Evolutionary conservation across 164 flowering plant genomes (phyloP).

Genomic region (Protea cynaroides): DNA sequence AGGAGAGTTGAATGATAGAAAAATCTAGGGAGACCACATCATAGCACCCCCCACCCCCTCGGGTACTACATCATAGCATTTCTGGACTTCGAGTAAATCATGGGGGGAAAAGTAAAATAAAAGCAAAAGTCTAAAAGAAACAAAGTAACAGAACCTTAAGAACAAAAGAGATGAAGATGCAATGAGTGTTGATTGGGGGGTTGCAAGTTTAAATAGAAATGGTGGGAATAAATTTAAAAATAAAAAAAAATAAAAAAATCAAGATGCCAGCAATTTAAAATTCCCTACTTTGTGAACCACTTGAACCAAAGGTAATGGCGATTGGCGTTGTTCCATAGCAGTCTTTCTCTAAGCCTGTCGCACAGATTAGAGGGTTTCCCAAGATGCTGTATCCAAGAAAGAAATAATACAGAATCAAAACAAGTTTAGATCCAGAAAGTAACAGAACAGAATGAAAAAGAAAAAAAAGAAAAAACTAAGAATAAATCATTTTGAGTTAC

Average conservation of each 20-base stretch:
- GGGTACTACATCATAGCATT: neutral
- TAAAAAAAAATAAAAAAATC: neutral
- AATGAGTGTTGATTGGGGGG: neutral
- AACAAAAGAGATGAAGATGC: neutral
- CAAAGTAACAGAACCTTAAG: neutral
- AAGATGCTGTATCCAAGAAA: conserved; percentile 50
- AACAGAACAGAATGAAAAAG: neutral
- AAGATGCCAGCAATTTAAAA: neutral
- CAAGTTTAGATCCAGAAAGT: neutral
- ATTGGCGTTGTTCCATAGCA: conserved; percentile 60
- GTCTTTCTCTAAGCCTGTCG: conserved; percentile 72
- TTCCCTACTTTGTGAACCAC: conserved; percentile 50
- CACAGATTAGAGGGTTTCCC: conserved; percentile 87
- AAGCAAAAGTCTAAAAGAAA: neutral
- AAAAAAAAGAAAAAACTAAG: neutral
- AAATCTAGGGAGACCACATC: neutral
- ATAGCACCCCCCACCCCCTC: no score
- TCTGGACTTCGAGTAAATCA: neutral
- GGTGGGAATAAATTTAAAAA: neutral
- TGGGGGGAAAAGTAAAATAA: neutral
- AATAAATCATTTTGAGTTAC: conserved; percentile 7
- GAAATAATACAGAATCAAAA: neutral
- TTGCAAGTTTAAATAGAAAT: neutral
- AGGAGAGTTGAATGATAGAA: neutral
- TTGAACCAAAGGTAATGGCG: conserved; percentile 67